Evolutionary conservation across 352 stramenopile species (phyloP), one percentile per base, ranked within the genome.

Genomic region (Globisporangium alternatum): DNA sequence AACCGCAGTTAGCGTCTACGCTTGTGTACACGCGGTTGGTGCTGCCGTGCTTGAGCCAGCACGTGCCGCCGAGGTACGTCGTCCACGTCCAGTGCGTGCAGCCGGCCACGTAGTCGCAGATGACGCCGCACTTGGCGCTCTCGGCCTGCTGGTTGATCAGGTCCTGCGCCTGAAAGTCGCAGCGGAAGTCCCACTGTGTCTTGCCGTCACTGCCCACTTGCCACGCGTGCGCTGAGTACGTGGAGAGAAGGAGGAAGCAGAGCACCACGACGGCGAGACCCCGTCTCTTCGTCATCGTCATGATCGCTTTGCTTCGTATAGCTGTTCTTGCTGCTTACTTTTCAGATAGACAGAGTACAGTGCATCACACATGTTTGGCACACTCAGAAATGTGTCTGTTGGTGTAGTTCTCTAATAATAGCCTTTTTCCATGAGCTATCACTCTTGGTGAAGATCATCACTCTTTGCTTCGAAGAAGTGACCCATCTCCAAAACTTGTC

Each of bases 21-120:
- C 51, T 56, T 43, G 19, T 28, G 37, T 56, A 53, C 33, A 67
- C 45, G 13, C 59, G 59, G 33, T 57, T 58, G 19, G 30, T 31
- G 30, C 5, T 25, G 35, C 69, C 69, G 6, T 69, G 56, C 43
- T 77, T 75, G 35, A 80, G 72, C 49, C 67, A 66, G 35, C 74
- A 81, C 25, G 68, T 77, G 52, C 74, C 74, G 31, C 44, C 58
- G 5, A 47, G 33, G 21, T 60, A 61, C 19, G 53, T n/a, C 21
- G 64, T 68, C 72, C 72, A 82, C 39, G 69, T 76, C 72, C 72
- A 82, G 54, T 82, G 75, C 52, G 75, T 72, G 55, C 75, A 82
- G 12, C 41, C 61, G 6, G 52, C 21, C 1, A 76, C 41, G 5
- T 67, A 52, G 1, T 72, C 44, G 35, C 75, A 82, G 39, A 78